Evolutionary conservation across 371 early-diverging fungal species (phyloP), one percentile per base, ranked within the genome.

Genomic region (Circinella minor): DNA sequence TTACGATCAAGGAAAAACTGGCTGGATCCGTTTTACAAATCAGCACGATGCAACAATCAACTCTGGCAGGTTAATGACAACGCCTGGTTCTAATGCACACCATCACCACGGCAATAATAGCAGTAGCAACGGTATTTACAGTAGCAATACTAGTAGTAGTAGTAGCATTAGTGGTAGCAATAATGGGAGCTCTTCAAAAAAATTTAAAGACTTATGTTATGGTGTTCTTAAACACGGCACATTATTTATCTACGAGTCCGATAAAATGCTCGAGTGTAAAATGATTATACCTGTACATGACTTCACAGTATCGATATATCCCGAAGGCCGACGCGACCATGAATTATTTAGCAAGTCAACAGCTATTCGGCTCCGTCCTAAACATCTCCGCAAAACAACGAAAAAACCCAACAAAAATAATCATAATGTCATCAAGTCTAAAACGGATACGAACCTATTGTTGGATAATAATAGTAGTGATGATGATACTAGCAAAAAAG

Each of bases 221-320:
- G 94, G 86, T 3, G 92, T 93, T 13, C 75, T 96, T 46, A 90
- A 91, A 55, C 88, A 92, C 71, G 90, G 93, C 54, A 91, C 92
- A 14, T 81, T 96, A 48, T 92, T 93, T 67, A 74, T 95, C 65
- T 96, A 94, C 73, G 92, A 93, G 46, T 86, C 89, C 49, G 93
- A 93, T 63, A 83, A 89, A 36, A 68, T 75, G 43, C 83, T 88
- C 74, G 91, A 94, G 46, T 94, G 94, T 75, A 84, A 89, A 38
- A 83, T 90, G 34, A 91, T 95, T 8, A 86, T 95, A 34, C 84
- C 89, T 17, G 80, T 94, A 72, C 84, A 90, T 4, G 78, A 91
- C 67, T 91, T 90, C 71, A 76, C 82, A 18, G 90, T 94, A 37
- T 77, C 86, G 17, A 80, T 95, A 55, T 89, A 89, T 74, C 88